phyloP scores from a whole-genome alignment of 441 rosid species.

The Eutrema salsugineum region DNA sequence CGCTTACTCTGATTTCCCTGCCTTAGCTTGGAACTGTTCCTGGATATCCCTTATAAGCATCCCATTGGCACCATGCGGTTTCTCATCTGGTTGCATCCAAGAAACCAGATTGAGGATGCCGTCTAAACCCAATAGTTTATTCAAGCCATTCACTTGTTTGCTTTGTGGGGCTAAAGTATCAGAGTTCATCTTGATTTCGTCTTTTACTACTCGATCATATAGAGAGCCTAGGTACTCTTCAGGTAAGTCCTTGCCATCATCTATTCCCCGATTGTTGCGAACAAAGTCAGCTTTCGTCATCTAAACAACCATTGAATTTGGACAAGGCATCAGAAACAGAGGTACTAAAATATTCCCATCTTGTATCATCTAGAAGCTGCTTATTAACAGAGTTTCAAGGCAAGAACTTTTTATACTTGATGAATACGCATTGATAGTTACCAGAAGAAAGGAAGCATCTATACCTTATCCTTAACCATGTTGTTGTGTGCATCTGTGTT shows the following conservation, averaged over 20 bases:
- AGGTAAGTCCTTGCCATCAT: slow-evolving; percentile 94
- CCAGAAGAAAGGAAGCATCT: slow-evolving; percentile 5
- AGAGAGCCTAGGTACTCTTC: slow-evolving; percentile 81
- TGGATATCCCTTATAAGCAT: slow-evolving; percentile 88
- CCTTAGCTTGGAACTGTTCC: slow-evolving; percentile 90
- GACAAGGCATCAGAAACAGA: slow-evolving; percentile 16
- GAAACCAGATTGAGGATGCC: slow-evolving; percentile 84
- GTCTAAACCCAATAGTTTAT: slow-evolving; percentile 86
- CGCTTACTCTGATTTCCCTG: slow-evolving; percentile 93
- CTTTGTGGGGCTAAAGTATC: slow-evolving; percentile 79
- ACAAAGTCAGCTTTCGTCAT: slow-evolving; percentile 94
- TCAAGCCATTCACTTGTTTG: slow-evolving; percentile 88
- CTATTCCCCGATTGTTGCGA: slow-evolving; percentile 90
- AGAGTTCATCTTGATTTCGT: slow-evolving; percentile 90
- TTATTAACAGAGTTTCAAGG: neutral
- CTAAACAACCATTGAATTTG: slow-evolving; percentile 39
- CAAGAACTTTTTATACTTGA: neutral
- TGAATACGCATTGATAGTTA: neutral
- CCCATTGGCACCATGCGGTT: slow-evolving; percentile 94
- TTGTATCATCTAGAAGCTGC: neutral
- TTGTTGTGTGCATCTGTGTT: slow-evolving; percentile 99
- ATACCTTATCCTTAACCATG: slow-evolving; percentile 99
- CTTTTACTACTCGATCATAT: slow-evolving; percentile 87
- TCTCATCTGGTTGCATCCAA: slow-evolving; percentile 92
- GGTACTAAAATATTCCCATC: neutral